Evolutionary conservation across 768 basidiomycete genomes (phyloP), one percentile per base, ranked within the genome.

Genomic region (Rubroboletus pulcherrimus): DNA sequence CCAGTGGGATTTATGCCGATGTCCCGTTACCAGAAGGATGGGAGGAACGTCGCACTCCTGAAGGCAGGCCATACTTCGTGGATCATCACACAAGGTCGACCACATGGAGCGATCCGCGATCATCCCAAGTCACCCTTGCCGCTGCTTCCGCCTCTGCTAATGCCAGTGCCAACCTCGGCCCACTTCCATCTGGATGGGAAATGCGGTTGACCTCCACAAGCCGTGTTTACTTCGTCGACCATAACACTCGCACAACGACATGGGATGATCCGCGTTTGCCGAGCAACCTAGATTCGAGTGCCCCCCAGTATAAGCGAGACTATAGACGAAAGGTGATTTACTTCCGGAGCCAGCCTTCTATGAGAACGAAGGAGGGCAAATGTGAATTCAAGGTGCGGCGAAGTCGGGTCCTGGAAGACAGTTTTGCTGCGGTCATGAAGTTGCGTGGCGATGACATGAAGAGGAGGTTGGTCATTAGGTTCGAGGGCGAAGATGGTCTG

Each of bases 221-320:
- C 8, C 80, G 92, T 34, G 87, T 95, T 17, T 96, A 96, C 73
- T 96, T 93, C 62, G 93, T 95, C 14, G 93, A 95, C 68, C 93
- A 96, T 73, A 94, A 88, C 59, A 89, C 87, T 38, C 81, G 88
- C 51, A 92, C 92, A 17, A 95, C 93, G 15, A 84, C 90, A 7
- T 95, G 93, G 93, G 93, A 95, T 66, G 93, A 96, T 69, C 93
- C 93, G 19, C 83, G 93, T 49, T 71, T 94, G 50, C 93, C 93
- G 0, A 86, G 83, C 1, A 82, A 86, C 57, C 76, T 93, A 46
- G 91, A 93, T 65, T 85, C 89, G 60, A 91, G 85, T 72, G 91
- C 91, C 4, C 93, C 93, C n/a, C 92, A 95, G 73, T 95, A 94
- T 74, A 94, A 95, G 73, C 86, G 91, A 58, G 93, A 96, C 73